A percentile compares a stretch with the other conserved stretches of the same genome.
phyloP scores from a whole-genome alignment of 331 rosid genomes.

The Rhamnella rubrinervis region DNA sequence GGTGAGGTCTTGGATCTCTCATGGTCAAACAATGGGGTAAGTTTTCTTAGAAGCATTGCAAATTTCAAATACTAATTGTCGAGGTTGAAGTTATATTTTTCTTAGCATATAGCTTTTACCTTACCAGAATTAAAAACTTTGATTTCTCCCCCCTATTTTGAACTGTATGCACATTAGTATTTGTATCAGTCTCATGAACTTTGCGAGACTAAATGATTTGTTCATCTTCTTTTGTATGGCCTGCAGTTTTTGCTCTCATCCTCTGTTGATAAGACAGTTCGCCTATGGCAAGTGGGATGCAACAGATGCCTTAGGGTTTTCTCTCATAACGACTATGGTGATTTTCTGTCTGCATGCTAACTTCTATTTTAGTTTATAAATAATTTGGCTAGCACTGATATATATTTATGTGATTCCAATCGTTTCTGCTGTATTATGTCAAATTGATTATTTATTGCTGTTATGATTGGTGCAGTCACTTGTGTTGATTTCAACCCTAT shows the following conservation, averaged over 20 bases:
- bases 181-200: conserved; percentile 10
- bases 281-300: conserved; percentile 71
- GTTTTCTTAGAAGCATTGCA: conserved; percentile 29
- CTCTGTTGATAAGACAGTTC: conserved; percentile 68
- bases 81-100: not conserved
- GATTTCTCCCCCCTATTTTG: not conserved
- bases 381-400: conserved; percentile 16
- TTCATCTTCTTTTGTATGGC: conserved; percentile 1
- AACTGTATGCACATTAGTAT: not conserved
- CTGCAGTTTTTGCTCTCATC: conserved; percentile 75
- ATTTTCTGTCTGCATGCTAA: conserved; percentile 20
- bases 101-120: not conserved
- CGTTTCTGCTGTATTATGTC: conserved; percentile 5
- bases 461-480: conserved; percentile 56
- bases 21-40: conserved; percentile 74
- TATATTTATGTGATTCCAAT: conserved; percentile 10
- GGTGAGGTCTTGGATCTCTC: conserved; percentile 70
- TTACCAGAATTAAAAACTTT: not conserved
- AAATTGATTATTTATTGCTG: conserved; percentile 11
- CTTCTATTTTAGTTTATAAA: not conserved
- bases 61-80: conserved; percentile 1
- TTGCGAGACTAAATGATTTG: conserved; percentile 20
- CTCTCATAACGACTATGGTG: conserved; percentile 71
- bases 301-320: conserved; percentile 58
- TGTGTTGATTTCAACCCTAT: conserved; percentile 67